Base-by-base conservation (phyloP, 148 eudicot species). In the Bassia scoparia region DNA sequence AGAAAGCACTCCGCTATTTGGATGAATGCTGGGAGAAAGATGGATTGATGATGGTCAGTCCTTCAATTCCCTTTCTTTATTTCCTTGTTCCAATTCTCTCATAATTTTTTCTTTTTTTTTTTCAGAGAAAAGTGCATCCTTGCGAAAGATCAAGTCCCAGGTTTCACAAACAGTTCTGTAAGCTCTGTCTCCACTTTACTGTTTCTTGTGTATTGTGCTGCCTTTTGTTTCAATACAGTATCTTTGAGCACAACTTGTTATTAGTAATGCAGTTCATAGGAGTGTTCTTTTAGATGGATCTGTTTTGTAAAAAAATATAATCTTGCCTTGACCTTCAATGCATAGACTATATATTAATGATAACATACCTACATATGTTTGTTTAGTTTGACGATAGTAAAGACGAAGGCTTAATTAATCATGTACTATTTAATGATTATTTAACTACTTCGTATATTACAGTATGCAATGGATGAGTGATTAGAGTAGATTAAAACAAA, bases 11-110 rank as follows among this genome's bases (percentile, higher is more conserved):
- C 64, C 88, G 90, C 38, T 93, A 93, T 78, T 78, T 93, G 71
- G 98, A 93, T 73, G 81, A 75, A 12, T 89, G 97, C 76, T 93
- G 98, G 98, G 98, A 93, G 80, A 93, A 90, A 78, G 91, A 89
- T 68, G 95, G 66, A 82, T 93, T 61, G 92, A 89, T 81, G 91
- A 93, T 85, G 97, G 97, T 90, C 52, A 70, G 26, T 61, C 13
- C 15, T 13, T 35, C n/a, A n/a, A 53, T 58, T 18, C n/a, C 49
- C 17, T 34, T 29, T 18, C 12, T 30, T 55, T 56, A 8, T 10
- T 43, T 61, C 20, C n/a, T 73, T 64, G 30, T 53, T 31, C 67
- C 44, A 31, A n/a, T 75, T 44, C 16, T 56, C 5, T 16, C 7
- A 17, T 10, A 63, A 41, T 65, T 41, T 17, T 41, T 60, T 34